Evolutionary conservation across 2,329 filamentous ascomycete genomes (phyloP), one percentile per base, ranked within the genome.

Genomic region (Curvularia lunata): DNA sequence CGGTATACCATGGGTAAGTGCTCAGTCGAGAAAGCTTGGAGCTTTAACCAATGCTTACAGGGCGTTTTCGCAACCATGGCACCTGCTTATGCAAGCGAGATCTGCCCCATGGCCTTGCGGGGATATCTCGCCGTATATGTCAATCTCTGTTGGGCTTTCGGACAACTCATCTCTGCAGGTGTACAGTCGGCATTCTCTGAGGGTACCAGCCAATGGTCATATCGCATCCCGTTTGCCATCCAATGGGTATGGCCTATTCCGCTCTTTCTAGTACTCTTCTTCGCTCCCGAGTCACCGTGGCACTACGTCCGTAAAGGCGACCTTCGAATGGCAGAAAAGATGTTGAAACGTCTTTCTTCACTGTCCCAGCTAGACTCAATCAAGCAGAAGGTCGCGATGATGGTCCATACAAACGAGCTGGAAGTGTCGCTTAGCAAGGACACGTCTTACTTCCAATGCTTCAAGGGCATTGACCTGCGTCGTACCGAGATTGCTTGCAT

Each of bases 331-430:
- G 56, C 63, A 32, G 88, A 88, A 37, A 89, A 89, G 77, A 77
- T 55, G 30, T 32, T 65, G n/a, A 27, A 18, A 78, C 46, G 80
- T 85, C 91, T 38, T 16, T 50, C 47, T 4, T 55, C 47, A 12
- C 41, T 30, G 5, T 55, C 53, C 4, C 53, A 55, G 48, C 47
- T 30, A 18, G 19, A 55, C 10, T 32, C 43, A 12, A 16, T 34
- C 12, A 51, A 51, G 47, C 53, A 51, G 19, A 88, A 91, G 76
- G 82, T 96, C 52, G 58, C 65, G 10, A 93, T 96, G 90, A 96
- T 96, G 88, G 85, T 91, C 1, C 90, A 93, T 69, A 96, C 91
- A 0, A 91, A 89, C 1, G 88, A 88, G 0, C 79, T 95, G 4
- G 92, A 96, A 74, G 83, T 90, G 69, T 79, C 84, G 72, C 88